Percentiles rank a stretch among this genome's conserved stretches.
Evolutionary conservation across 1,284 basidiomycete genomes (phyloP).

Genomic region (Amylostereum areolatum): DNA sequence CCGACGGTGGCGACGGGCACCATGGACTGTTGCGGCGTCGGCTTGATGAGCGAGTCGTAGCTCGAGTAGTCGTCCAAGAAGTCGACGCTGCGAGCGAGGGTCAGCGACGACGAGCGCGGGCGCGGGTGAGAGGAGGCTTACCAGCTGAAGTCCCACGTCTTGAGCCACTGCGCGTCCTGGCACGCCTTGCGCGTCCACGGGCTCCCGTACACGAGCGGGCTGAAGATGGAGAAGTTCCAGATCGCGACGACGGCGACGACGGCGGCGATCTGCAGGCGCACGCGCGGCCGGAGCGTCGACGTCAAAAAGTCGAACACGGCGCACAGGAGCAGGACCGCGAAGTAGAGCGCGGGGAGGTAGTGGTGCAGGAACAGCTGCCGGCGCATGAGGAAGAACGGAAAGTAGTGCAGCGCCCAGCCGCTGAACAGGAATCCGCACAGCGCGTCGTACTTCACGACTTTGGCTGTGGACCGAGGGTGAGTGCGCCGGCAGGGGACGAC

Average conservation of each 20-base stretch:
- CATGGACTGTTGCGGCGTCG: constrained; percentile 32
- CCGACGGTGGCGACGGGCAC: constrained; percentile 35
- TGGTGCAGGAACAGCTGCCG: constrained; percentile 97
- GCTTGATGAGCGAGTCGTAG: constrained; percentile 33
- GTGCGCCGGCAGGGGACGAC: constrained; percentile 6
- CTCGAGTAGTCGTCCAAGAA: constrained; percentile 41
- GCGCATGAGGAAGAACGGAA: constrained; percentile 95
- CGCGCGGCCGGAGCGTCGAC: constrained; percentile 67
- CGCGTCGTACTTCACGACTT: constrained; percentile 87
- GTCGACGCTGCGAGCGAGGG: neutral
- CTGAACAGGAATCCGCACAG: constrained; percentile 87
- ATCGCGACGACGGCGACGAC: constrained; percentile 70
- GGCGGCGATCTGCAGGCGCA: constrained; percentile 76
- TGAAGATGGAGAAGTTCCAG: constrained; percentile 77
- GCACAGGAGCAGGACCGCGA: constrained; percentile 79
- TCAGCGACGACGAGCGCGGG: too few relatives aligned
- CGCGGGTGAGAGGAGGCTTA: constrained; percentile 27
- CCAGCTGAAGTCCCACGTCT: constrained; percentile 96
- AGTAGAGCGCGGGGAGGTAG: constrained; percentile 95
- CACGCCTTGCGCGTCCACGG: constrained; percentile 86
- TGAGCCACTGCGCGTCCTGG: constrained; percentile 75
- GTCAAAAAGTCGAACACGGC: constrained; percentile 85
- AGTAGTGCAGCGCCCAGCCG: constrained; percentile 94
- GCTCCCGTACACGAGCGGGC: constrained; percentile 80
- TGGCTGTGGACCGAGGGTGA: constrained; percentile 45